Evolutionary conservation across 192 early-diverging fungal species (phyloP), one percentile per base, ranked within the genome.

Genomic region (Phlyctochytrium planicorne): DNA sequence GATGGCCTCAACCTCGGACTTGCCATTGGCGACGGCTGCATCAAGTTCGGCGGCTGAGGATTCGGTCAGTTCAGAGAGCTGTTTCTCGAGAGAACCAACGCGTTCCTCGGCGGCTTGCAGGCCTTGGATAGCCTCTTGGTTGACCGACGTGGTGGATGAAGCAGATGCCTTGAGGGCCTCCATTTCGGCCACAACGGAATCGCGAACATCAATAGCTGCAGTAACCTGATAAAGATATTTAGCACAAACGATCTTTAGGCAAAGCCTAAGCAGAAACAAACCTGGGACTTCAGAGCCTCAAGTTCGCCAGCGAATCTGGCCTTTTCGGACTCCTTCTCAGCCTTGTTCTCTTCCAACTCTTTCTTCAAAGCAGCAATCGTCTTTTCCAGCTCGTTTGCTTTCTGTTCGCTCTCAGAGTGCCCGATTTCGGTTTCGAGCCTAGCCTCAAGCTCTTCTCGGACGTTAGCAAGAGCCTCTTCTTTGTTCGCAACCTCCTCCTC

Each of bases 141-240:
- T 29, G 16, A 10, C 55, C 14, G 14, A 10, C 12, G 10, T 25
- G 55, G 55, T 6, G 55, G 55, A 14, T 27, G 10, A 10, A 25
- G 10, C 20, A 6, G 55, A 14, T 4, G 55, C 10, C 55, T 57
- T 10, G 20, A 57, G 16, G 12, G 10, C 25, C 12, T 10, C 55
- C 55, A 57, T 57, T 25, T 57, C 55, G 20, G 55, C 55, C 55
- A 57, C 55, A 27, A 57, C 55, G 25, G 20, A 14, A 27, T 57
- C 55, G 20, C 55, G 16, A 6, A 57, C 55, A 6, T 57, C 55
- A 6, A 57, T 27, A 6, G 55, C 55, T 6, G 55, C 55, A 6
- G 6, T 57, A 6, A 57, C 55, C 55, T 57, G 55, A 20, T 47
- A 20, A 20, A 6, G n/a, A n/a, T n/a, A n/a, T n/a, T n/a, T n/a